A percentile compares a stretch with the other conserved stretches of the same genome.
Conservation (phyloP, 192 early-diverging fungal species). For the Coemansia sp. region DNA sequence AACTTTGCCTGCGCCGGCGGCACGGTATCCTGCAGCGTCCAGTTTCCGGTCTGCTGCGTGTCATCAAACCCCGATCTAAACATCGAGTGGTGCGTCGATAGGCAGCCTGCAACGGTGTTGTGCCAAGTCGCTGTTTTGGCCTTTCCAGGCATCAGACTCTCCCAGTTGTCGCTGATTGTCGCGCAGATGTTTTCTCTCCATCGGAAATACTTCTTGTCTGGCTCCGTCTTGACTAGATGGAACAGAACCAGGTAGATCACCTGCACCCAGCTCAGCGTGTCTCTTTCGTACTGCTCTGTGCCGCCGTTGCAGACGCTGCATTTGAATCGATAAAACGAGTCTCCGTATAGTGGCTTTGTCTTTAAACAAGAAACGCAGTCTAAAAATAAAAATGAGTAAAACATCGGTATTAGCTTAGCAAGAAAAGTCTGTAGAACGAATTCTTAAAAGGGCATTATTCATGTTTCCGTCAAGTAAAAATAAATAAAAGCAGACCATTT, state of each 20-base stretch:
- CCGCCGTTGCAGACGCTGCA: slow-evolving; percentile 71
- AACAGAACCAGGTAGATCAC: slow-evolving; percentile 75
- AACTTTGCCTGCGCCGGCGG: slow-evolving; percentile 17
- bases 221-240: slow-evolving; percentile 63
- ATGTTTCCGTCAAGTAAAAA: too few species aligned
- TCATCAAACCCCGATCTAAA: slow-evolving; percentile 75
- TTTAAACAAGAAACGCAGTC: slow-evolving; percentile 62
- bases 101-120: slow-evolving; percentile 78
- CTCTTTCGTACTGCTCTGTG: slow-evolving; percentile 64
- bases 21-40: slow-evolving; percentile 33
- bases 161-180: slow-evolving; percentile 75
- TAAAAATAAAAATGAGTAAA: slow-evolving; percentile 18
- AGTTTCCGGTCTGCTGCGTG: slow-evolving; percentile 65
- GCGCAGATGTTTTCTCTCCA: slow-evolving; percentile 81
- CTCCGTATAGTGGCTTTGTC: slow-evolving; percentile 63
- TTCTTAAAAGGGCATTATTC: too few species aligned
- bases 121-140: slow-evolving; percentile 75
- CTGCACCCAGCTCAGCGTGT: slow-evolving; percentile 65
- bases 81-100: slow-evolving; percentile 73
- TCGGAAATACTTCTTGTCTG: slow-evolving; percentile 65
- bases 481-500: too few species aligned
- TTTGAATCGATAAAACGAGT: slow-evolving; percentile 70
- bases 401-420: neutral
- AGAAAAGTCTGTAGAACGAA: neutral
- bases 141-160: slow-evolving; percentile 65